Base-by-base conservation (phyloP, 2,329 filamentous ascomycete species). In the Sclerotinia trifoliorum region DNA sequence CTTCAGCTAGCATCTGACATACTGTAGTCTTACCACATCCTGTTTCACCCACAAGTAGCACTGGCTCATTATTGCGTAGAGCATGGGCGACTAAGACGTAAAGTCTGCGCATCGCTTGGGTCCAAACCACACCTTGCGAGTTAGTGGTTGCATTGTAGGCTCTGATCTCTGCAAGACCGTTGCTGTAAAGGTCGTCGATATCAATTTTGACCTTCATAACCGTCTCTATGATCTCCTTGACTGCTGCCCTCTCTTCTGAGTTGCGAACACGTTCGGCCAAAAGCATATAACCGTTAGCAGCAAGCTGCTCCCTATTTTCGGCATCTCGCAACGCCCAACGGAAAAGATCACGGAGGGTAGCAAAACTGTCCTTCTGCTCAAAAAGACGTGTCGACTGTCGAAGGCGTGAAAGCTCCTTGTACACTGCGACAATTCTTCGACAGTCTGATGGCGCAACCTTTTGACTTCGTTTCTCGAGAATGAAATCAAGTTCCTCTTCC, bases 21-120 rank as follows among this genome's bases (percentile, higher is more conserved):
- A 99, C 91, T 2, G 94, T 97, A 0, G 95, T 99, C 81, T 99
- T 99, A 70, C 96, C 95, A 76, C 94, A 98, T 7, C 95, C 95
- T 24, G 95, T 99, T 78, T 99, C 96, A 70, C 95, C 95, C 17
- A 99, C 93, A 6, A 99, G 84, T 26, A 99, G 83, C 3, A 99
- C 92, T 0, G 95, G 95, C 78, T 99, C 95, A 70, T 96, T 93
- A 76, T 97, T 95, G 35, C 86, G 86, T 69, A 99, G 82, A 1
- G 95, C 95, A 74, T 91, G 86, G 6, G 90, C 88, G n/a, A 99
- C 93, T 17, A 99, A 83, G 8, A 96, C 88, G 76, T 94, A 98
- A 0, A 99, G 83, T 64, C 95, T 86, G 21, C 93, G 89, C 94
- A 99, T 99, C 0, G 94, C 93, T 72, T 88, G 88, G 0, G 95